Evolutionary conservation across 768 basidiomycete genomes (phyloP).

Genomic region (Cystofilobasidium capitatum): DNA sequence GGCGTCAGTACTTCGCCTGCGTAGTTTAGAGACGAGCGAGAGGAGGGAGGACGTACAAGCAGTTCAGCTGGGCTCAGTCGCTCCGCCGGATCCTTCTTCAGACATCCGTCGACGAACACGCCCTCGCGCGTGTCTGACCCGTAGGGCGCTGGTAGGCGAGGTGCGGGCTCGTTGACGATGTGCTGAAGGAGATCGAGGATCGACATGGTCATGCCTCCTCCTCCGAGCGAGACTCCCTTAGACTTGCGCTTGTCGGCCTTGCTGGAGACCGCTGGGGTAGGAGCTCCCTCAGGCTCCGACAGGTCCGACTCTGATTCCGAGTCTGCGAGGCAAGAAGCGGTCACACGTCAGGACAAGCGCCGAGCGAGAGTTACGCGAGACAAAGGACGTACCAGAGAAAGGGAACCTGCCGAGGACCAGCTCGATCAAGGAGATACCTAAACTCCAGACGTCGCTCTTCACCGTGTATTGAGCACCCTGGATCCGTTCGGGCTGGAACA

Average conservation of each 20-base stretch:
- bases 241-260: slow-evolving; percentile 80
- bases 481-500: slow-evolving; percentile 84
- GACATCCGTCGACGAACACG: slow-evolving; percentile 76
- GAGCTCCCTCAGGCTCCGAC: slow-evolving; percentile 9
- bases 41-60: slow-evolving; percentile 35
- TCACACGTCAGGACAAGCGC: background rate
- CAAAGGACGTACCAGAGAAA: slow-evolving; percentile 49
- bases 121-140: slow-evolving; percentile 51
- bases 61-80: slow-evolving; percentile 82
- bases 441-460: slow-evolving; percentile 98
- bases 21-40: background rate
- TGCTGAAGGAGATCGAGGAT: slow-evolving; percentile 94
- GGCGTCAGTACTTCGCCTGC: background rate
- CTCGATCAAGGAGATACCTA: slow-evolving; percentile 94
- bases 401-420: slow-evolving; percentile 95
- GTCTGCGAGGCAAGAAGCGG: background rate
- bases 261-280: background rate
- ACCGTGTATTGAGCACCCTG: slow-evolving; percentile 97
- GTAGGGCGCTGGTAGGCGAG: slow-evolving; percentile 47
- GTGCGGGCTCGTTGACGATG: slow-evolving; percentile 97
- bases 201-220: slow-evolving; percentile 94
- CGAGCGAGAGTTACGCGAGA: background rate
- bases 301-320: slow-evolving; percentile 22
- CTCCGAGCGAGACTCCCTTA: slow-evolving; percentile 84
- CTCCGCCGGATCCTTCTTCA: slow-evolving; percentile 77